A percentile compares a stretch with the other conserved stretches of the same genome.
Conservation (phyloP, 345 rosid species). For the Luvunga scandens region DNA sequence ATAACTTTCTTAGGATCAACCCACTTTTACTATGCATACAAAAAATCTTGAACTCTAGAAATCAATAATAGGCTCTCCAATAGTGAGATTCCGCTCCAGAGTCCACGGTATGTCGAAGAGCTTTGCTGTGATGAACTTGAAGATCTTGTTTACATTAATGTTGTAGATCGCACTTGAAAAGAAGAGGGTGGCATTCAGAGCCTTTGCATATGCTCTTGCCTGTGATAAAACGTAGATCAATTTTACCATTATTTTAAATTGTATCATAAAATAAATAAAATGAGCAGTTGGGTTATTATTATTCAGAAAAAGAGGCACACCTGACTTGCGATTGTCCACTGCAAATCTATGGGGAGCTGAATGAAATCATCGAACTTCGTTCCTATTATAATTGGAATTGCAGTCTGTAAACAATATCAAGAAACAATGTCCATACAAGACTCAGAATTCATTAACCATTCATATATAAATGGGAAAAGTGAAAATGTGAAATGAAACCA, state of each 20-base stretch:
- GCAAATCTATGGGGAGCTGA: constrained; percentile 84
- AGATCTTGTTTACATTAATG: constrained; percentile 91
- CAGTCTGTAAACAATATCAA: constrained; percentile 45
- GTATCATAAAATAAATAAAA: too few species aligned
- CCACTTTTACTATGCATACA: neutral
- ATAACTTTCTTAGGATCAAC: neutral
- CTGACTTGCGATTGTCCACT: constrained; percentile 91
- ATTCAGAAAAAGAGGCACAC: constrained; percentile 21
- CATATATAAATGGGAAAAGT: neutral
- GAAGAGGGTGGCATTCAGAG: constrained; percentile 78
- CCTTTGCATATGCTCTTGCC: constrained; percentile 93
- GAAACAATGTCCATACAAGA: neutral
- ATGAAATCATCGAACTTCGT: constrained; percentile 95
- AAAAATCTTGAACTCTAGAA: constrained; percentile 31
- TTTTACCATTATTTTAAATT: too few species aligned
- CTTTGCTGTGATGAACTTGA: constrained; percentile 93
- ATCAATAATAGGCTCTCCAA: constrained; percentile 91
- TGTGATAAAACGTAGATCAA: constrained; percentile 19
- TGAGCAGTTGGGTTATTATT: too few species aligned
- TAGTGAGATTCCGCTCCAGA: constrained; percentile 73
- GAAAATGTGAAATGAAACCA: too few species aligned
- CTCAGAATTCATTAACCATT: neutral
- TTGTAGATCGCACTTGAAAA: constrained; percentile 90
- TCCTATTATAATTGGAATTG: constrained; percentile 82
- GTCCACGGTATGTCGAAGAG: constrained; percentile 88